phyloP scores from a whole-genome alignment of 169 alveolate species.

The Ichthyophthirius multifiliis region DNA sequence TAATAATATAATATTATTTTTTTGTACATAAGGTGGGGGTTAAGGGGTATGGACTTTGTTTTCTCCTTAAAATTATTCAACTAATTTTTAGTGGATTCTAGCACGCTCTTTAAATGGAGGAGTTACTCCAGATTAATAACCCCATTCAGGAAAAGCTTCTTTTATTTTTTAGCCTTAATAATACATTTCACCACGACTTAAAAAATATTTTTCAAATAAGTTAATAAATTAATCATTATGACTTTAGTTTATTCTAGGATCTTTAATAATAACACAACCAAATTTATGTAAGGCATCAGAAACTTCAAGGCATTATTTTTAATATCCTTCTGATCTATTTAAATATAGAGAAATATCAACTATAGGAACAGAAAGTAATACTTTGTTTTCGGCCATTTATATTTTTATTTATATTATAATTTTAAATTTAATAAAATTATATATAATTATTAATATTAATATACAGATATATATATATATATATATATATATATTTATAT shows the following conservation, averaged over 20 bases:
- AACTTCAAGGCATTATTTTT: conserved; percentile 53
- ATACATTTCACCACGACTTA: conserved; percentile 41
- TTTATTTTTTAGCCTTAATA: conserved; percentile 55
- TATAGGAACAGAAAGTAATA: conserved; percentile 56
- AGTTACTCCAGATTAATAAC: conserved; percentile 77
- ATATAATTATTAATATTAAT: too few relatives aligned
- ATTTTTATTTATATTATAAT: too few relatives aligned
- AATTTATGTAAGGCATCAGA: conserved; percentile 58
- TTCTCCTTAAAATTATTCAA: conserved; percentile 45
- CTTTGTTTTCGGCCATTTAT: too few relatives aligned
- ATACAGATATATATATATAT: too few relatives aligned
- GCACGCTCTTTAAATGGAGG: conserved; percentile 76
- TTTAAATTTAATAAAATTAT: too few relatives aligned
- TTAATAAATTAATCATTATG: conserved; percentile 67
- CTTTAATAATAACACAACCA: conserved; percentile 66
- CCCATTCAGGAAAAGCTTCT: conserved; percentile 65
- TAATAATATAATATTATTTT: not conserved
- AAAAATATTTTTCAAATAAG: conserved; percentile 68
- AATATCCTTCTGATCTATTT: conserved; percentile 31
- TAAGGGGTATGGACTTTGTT: conserved; percentile 66
- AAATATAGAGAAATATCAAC: conserved; percentile 45
- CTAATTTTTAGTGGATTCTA: conserved; percentile 56
- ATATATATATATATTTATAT: too few relatives aligned
- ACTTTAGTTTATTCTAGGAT: conserved; percentile 70
- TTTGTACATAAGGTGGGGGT: conserved; percentile 64